Evolutionary conservation across 345 rosid species (phyloP), one percentile per base, ranked within the genome.

Genomic region (Hibiscus trionum): DNA sequence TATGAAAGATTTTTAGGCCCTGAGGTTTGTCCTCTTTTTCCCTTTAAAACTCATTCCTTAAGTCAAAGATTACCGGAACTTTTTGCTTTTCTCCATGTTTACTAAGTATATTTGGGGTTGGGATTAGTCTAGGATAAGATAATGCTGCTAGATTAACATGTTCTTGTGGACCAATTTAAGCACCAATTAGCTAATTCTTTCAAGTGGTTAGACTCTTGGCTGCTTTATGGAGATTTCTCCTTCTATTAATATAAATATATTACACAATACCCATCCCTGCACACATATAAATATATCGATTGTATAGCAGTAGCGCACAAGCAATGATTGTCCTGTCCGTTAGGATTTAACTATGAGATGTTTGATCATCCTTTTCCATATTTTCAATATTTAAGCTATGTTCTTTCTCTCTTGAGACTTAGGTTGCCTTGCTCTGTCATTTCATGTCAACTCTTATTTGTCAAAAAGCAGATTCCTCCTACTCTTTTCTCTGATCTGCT

Each of bases 1-100:
- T 95, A 92, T 72, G 99, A 95, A 80, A 89, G 99, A 55, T 95
- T 92, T 81, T 90, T 95, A 63, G 99, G 97, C 76, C 99, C 99
- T 39, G 99, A 95, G 97, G 99, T 91, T 77, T 80, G 88, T 78
- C 75, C 37, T 64, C 19, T 58, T 27, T 71, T 17, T 74, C 15
- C 33, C 59, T 66, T 70, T 71, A 47, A 46, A 60, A 66, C 71
- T 69, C 16, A 11, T 81, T 56, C 16, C 12, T 14, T 4, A 19
- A 19, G 33, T n/a, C 37, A 19, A 17, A 19, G 47, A 31, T 27
- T 55, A n/a, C 29, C 17, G 47, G n/a, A 35, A 52, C 4, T 52
- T 55, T 69, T 55, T 6, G 37, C 62, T 24, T 70, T 70, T 69
- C 29, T 65, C 4, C 49, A 21, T 37, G 35, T 52, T 27, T 62